Evolutionary conservation across 495 filamentous ascomycete genomes (phyloP).

Genomic region (Talaromyces thailandensis): DNA sequence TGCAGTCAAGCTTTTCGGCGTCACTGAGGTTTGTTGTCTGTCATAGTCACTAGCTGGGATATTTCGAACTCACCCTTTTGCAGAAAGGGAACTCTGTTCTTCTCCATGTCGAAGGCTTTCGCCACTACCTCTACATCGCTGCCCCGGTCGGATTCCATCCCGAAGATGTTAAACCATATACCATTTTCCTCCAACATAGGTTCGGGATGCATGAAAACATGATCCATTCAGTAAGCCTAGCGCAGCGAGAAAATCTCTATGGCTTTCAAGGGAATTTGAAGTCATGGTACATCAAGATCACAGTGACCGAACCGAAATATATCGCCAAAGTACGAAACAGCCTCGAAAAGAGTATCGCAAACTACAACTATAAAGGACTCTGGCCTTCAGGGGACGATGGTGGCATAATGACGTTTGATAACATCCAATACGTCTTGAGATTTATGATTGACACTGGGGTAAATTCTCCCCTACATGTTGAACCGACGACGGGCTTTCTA

Average conservation of each 20-base stretch:
- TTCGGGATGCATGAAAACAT: constrained; percentile 53
- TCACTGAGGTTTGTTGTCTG: constrained; percentile 58
- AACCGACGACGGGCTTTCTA: background rate
- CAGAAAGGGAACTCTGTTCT: constrained; percentile 75
- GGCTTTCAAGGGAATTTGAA: constrained; percentile 88
- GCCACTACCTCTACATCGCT: constrained; percentile 91
- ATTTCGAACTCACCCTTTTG: constrained; percentile 10
- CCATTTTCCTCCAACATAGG: constrained; percentile 65
- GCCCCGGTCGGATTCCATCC: constrained; percentile 75
- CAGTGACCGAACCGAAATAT: constrained; percentile 75
- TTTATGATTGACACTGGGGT: constrained; percentile 96
- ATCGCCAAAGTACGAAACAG: constrained; percentile 61
- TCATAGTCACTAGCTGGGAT: background rate
- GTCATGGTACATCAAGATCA: constrained; percentile 87
- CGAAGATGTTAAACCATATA: constrained; percentile 58
- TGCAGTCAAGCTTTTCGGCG: constrained; percentile 83
- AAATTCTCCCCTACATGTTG: constrained; percentile 10
- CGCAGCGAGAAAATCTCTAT: constrained; percentile 81
- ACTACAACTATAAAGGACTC: constrained; percentile 78
- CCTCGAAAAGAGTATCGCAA: constrained; percentile 56
- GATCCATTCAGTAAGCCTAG: constrained; percentile 66
- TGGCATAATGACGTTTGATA: constrained; percentile 79
- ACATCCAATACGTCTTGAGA: constrained; percentile 84
- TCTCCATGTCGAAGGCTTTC: constrained; percentile 90
- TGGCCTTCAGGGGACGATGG: constrained; percentile 65